Percentiles rank a stretch among this genome's conserved stretches.
Conservation (phyloP, 169 alveolate genomes). For the Plasmodium inui region DNA sequence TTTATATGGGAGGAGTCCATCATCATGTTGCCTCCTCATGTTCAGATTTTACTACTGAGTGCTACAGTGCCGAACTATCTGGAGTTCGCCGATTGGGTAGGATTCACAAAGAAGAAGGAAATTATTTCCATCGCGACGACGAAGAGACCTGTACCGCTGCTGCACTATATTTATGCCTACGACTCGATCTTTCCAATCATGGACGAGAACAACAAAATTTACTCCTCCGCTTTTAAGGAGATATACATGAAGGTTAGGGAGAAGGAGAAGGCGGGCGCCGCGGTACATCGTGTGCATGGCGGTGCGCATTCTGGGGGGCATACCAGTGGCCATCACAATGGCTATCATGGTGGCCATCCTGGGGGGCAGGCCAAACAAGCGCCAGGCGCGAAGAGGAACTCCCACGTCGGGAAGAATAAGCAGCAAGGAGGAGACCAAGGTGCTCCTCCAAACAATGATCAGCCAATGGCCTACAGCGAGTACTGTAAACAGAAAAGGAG, state of each 20-base stretch:
- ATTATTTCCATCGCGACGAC: conserved; percentile 95
- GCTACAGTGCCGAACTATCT: conserved; percentile 99
- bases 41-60: conserved; percentile 95
- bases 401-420: not conserved
- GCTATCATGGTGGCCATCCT: not conserved
- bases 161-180: conserved; percentile 91
- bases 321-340: not conserved
- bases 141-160: conserved; percentile 97
- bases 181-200: conserved; percentile 54
- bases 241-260: conserved; percentile 69
- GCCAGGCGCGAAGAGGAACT: conserved; percentile 18
- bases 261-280: conserved; percentile 75
- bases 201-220: conserved; percentile 75
- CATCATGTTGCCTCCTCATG: conserved; percentile 93
- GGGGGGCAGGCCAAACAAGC: conserved; percentile 16
- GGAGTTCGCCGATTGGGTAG: conserved; percentile 99
- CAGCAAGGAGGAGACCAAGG: not conserved
- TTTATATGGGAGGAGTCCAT: conserved; percentile 99
- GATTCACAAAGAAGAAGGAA: conserved; percentile 92
- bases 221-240: conserved; percentile 78
- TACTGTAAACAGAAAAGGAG: conserved; percentile 61
- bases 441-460: not conserved
- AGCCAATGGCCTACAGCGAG: conserved; percentile 26
- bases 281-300: conserved; percentile 50
- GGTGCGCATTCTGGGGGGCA: not conserved